Percentiles rank a stretch among this genome's conserved stretches.
These are phyloP conservation scores for Pleurotus pulmonarius DNA, from an alignment of 768 basidiomycete genomes.

Conservation along the genomic window DNA sequence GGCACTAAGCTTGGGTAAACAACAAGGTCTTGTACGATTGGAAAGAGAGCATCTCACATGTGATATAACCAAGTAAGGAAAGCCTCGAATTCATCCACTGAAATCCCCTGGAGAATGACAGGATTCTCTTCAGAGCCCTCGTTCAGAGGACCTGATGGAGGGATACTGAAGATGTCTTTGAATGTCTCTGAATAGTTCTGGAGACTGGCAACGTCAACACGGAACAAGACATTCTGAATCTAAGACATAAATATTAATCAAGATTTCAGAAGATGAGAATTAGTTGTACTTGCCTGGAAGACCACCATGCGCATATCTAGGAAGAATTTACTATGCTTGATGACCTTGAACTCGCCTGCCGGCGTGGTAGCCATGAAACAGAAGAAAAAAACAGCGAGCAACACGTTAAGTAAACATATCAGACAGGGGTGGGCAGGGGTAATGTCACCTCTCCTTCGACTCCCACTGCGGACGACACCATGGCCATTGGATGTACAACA, in stretches of 20 bases:
- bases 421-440: neutral
- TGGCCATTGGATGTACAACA: neutral
- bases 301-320: neutral
- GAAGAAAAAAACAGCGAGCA: no score
- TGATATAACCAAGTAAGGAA: slow-evolving; percentile 7
- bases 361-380: no score
- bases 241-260: no score
- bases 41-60: neutral
- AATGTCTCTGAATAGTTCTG: neutral
- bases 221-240: neutral
- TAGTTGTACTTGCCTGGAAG: neutral
- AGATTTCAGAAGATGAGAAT: no score
- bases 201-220: neutral
- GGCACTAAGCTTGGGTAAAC: neutral
- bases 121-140: slow-evolving; percentile 10
- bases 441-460: neutral
- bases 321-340: neutral
- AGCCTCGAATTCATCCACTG: neutral
- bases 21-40: no score
- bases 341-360: neutral
- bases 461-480: neutral
- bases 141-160: neutral
- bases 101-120: neutral
- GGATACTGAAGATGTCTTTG: neutral
- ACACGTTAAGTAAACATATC: no score